Evolutionary conservation across 768 basidiomycete genomes (phyloP), one percentile per base, ranked within the genome.

Genomic region (Zangia roseola): DNA sequence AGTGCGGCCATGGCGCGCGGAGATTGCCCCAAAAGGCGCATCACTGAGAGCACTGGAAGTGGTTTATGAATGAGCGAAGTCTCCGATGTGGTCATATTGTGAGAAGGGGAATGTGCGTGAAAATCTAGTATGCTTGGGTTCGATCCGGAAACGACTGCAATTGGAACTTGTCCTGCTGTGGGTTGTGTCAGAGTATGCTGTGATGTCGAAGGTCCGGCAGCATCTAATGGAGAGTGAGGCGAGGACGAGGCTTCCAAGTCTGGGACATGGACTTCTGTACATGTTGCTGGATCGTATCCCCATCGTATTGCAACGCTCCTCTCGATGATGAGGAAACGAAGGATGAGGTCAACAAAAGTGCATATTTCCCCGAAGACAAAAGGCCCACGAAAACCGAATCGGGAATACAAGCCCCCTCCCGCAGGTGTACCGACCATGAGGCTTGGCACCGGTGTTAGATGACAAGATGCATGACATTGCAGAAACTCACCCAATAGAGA

Each of bases 361-460:
- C 73, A 69, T 12, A 69, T 62, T 28, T 81, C 71, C 1, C 76
- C 72, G 39, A 81, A 79, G 21, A 84, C 66, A 45, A 84, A 82
- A 2, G 84, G 84, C 5, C 73, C 83, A 16, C 78, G 77, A 58
- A 75, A 84, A 6, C 84, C 83, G 57, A 79, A 82, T 12, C 69
- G 73, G 17, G 60, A 55, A 56, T 78, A 85, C 24, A 86, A 58
- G 3, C 67, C 61, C 20, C 84, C 83, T 24, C 82, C 83, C 3
- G 77, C 70, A 1, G 84, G 81, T 3, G 82, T 79, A 10, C 80
- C 83, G 23, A 80, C 68, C 13, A 81, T 59, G n/a, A 76, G 61
- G 28, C 82, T 83, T 19, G 13, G 16, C 6, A 31, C 14, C 14
- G 13, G 5, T 26, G 49, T 57, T 39, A 53, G 34, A 10, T 5